phyloP scores from a whole-genome alignment of 352 stramenopile species.

The Pythium vanterpoolii region DNA sequence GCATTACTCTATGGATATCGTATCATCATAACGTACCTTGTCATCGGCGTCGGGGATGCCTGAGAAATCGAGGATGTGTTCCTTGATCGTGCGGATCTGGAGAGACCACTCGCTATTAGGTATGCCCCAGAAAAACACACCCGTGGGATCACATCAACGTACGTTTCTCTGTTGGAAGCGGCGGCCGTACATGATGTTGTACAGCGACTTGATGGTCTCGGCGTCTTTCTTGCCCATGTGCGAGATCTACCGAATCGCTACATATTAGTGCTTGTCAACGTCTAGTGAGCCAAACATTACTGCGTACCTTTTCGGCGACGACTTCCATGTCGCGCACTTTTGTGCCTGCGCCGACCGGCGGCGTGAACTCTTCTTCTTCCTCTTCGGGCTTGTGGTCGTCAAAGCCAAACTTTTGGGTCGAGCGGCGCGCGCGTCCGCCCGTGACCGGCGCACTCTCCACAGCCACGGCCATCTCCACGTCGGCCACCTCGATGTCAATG shows the following conservation, averaged over 20 bases:
- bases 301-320: conserved; percentile 43
- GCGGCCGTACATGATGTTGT: conserved; percentile 72
- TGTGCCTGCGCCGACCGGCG: conserved; percentile 44
- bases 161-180: conserved; percentile 82
- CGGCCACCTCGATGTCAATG: not conserved
- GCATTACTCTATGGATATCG: not conserved
- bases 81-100: conserved; percentile 75
- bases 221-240: conserved; percentile 66
- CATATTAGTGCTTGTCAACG: not conserved
- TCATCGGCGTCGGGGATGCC: conserved; percentile 58
- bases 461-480: not conserved
- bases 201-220: conserved; percentile 77
- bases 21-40: conserved; percentile 33
- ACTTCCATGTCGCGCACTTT: conserved; percentile 68
- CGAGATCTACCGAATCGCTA: conserved; percentile 38
- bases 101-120: not conserved
- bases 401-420: conserved; percentile 70
- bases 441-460: conserved; percentile 1
- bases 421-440: conserved; percentile 51
- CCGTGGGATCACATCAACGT: conserved; percentile 11
- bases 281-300: no score
- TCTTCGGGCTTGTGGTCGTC: conserved; percentile 35
- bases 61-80: conserved; percentile 79
- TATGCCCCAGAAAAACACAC: not conserved
- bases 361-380: conserved; percentile 54